Conservation (phyloP, 306 rosid genomes). For the Lagenaria siceraria region DNA sequence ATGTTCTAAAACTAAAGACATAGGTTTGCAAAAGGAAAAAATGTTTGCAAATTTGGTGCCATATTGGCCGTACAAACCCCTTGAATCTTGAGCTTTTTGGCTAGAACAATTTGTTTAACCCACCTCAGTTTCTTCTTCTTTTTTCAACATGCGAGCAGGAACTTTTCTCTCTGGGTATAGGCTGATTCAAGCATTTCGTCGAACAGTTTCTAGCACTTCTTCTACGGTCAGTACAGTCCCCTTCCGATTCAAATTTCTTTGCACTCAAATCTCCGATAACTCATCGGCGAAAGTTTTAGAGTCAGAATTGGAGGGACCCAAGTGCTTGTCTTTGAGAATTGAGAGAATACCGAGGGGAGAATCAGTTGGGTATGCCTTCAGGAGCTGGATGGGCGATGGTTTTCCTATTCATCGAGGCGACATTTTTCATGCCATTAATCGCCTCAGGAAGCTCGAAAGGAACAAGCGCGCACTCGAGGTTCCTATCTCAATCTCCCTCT, state of each 20-base stretch:
- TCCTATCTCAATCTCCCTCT: constrained; percentile 3
- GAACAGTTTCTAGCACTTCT: constrained; percentile 25
- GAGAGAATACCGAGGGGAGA: constrained; percentile 54
- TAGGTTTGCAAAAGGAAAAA: too few relatives aligned
- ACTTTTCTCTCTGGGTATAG: not conserved
- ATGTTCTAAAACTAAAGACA: too few relatives aligned
- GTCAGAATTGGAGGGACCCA: constrained; percentile 15
- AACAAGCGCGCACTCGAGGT: constrained; percentile 88
- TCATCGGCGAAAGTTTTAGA: constrained; percentile 7
- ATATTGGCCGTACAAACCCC: too few relatives aligned
- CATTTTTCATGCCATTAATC: constrained; percentile 74
- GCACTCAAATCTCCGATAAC: constrained; percentile 30
- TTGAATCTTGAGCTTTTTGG: not conserved
- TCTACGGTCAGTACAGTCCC: constrained; percentile 6
- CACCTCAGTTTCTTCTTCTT: not conserved
- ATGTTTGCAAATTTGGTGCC: too few relatives aligned
- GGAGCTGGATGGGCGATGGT: constrained; percentile 91
- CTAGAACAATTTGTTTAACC: not conserved
- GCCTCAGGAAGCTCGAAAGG: constrained; percentile 68
- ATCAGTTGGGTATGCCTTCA: constrained; percentile 54
- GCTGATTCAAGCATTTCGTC: constrained; percentile 48
- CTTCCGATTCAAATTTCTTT: constrained; percentile 16
- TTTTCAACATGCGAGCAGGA: not conserved
- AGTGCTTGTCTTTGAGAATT: constrained; percentile 53
- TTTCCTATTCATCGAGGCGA: constrained; percentile 67